Evolutionary conservation across 2,329 filamentous ascomycete genomes (phyloP).

Genomic region (Pseudocercospora eumusae): DNA sequence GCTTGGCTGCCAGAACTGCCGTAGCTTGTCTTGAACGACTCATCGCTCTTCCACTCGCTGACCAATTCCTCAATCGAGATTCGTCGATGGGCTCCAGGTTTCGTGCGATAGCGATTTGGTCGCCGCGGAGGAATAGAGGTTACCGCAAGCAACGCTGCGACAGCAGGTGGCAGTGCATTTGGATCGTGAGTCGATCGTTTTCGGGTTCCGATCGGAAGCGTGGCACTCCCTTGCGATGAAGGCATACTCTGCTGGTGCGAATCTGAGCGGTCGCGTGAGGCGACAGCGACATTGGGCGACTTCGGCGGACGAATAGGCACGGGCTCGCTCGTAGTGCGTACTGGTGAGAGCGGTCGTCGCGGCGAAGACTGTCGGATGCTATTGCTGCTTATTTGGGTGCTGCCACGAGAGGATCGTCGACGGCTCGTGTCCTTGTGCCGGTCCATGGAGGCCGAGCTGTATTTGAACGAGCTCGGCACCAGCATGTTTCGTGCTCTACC

Average conservation of each 20-base stretch:
- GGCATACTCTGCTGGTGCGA: slow-evolving; percentile 36
- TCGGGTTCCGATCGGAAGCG: slow-evolving; percentile 29
- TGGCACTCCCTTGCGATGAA: slow-evolving; percentile 22
- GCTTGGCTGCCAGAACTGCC: slow-evolving; percentile 37
- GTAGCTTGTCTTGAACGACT: slow-evolving; percentile 35
- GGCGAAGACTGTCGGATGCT: slow-evolving; percentile 22
- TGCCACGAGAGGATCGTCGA: slow-evolving; percentile 16
- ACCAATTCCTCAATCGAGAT: slow-evolving; percentile 61
- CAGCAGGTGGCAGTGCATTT: slow-evolving; percentile 54
- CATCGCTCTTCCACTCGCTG: slow-evolving; percentile 56
- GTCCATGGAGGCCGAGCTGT: slow-evolving; percentile 40
- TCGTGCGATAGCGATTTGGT: slow-evolving; percentile 43
- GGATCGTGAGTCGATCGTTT: slow-evolving; percentile 41
- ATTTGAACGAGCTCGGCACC: slow-evolving; percentile 50
- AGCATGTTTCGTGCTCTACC: slow-evolving; percentile 41
- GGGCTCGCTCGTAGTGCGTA: slow-evolving; percentile 43
- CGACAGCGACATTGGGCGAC: slow-evolving; percentile 35
- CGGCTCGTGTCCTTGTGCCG: slow-evolving; percentile 23
- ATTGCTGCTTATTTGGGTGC: slow-evolving; percentile 14
- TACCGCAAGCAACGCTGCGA: slow-evolving; percentile 60
- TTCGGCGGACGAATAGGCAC: slow-evolving; percentile 46
- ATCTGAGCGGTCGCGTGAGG: slow-evolving; percentile 33
- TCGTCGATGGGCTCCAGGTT: slow-evolving; percentile 43
- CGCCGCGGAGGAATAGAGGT: slow-evolving; percentile 59
- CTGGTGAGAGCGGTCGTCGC: slow-evolving; percentile 22